Conservation (phyloP, 1,139 yeast genomes). For the Saccharomyces hybrid region DNA sequence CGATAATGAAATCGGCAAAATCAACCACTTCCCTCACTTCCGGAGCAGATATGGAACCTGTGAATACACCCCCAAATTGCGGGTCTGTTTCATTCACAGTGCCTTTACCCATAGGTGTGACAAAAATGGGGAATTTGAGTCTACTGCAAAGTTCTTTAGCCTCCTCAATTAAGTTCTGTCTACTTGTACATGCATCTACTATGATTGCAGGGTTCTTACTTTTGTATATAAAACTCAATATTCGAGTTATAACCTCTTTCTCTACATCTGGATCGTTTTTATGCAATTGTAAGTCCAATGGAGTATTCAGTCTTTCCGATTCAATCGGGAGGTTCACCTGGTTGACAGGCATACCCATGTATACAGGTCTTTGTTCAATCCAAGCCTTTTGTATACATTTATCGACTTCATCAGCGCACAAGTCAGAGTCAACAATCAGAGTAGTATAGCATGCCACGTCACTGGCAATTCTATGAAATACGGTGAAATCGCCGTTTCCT, state of each 20-base stretch:
- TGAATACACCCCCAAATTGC: constrained; percentile 76
- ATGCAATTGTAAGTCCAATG: constrained; percentile 50
- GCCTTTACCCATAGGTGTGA: constrained; percentile 90
- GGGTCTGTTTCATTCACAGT: constrained; percentile 61
- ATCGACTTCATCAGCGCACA: constrained; percentile 63
- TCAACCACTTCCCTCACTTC: constrained; percentile 72
- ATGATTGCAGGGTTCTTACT: constrained; percentile 63
- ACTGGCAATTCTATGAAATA: constrained; percentile 62
- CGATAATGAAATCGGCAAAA: constrained; percentile 62
- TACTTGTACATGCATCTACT: constrained; percentile 78
- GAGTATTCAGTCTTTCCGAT: constrained; percentile 45
- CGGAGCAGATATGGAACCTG: constrained; percentile 71
- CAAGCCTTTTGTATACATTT: constrained; percentile 62
- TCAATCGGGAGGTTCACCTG: constrained; percentile 56
- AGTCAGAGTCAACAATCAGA: constrained; percentile 47
- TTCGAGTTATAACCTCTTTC: constrained; percentile 55
- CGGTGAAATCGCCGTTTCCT: constrained; percentile 79
- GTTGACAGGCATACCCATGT: constrained; percentile 76
- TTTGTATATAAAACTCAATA: constrained; percentile 42
- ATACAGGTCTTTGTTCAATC: constrained; percentile 69
- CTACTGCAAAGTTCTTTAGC: constrained; percentile 49
- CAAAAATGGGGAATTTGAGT: constrained; percentile 77
- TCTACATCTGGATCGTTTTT: constrained; percentile 60
- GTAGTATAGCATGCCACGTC: constrained; percentile 57
- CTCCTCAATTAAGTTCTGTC: constrained; percentile 58